Base-by-base conservation (phyloP, 257 asterid genomes). In the Orobanche coerulescens region DNA sequence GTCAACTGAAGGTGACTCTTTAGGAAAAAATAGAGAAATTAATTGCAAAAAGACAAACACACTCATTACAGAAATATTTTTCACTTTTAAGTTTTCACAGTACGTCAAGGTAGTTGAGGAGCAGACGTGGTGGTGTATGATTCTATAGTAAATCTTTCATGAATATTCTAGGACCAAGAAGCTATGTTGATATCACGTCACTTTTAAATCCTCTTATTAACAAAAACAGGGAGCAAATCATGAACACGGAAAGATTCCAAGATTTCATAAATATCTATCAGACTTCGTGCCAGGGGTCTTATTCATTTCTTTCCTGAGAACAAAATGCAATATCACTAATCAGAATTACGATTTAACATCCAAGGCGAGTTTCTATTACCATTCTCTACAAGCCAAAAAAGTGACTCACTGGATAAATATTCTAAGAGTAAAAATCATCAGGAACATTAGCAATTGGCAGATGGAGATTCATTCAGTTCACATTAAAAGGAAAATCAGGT, bases 31-130 rank as follows among this genome's bases (percentile, higher is more conserved):
- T 4, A n/a, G 31, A n/a, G 18, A 52, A 31, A 16, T 24, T 56
- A 23, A 13, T 28, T 8, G 39, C 53, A 30, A 57, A 12, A 30
- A 49, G 48, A n/a, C 3, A 36, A 25, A 8, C 30, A 22, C 25
- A 36, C 33, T 12, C 52, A 54, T 18, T n/a, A 15, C 54, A 18
- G 43, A 44, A 33, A 43, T 34, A 31, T 15, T 18, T 20, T 24
- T 19, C 13, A 18, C 44, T 57, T 25, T 33, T 31, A 55, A 14
- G 30, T 36, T 24, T 44, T 39, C 2, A 49, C 36, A 58, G 53
- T 31, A 66, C 71, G 14, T 28, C 51, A 64, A 70, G 53, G 37
- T 48, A 55, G 44, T 44, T 52, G 36, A 18, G 43, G 52, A 11
- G 36, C n/a, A 42, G 14, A 51, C 34, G 49, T 63, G 36, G 15